Evolutionary conservation across 2,329 filamentous ascomycete genomes (phyloP), one percentile per base, ranked within the genome.

Genomic region (Fusarium sp.): DNA sequence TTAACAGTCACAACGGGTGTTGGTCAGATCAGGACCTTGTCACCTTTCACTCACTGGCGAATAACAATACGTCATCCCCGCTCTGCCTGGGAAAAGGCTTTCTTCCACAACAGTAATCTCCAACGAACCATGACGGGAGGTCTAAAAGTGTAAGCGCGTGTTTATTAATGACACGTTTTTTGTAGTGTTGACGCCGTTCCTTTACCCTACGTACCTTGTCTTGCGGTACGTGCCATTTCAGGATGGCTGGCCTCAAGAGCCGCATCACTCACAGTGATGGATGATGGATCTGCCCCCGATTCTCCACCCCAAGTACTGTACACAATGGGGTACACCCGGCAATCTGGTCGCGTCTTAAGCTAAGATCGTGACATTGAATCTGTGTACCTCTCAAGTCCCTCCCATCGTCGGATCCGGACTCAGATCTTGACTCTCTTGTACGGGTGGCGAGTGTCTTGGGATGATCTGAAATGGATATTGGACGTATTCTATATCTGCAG

Each of bases 341-440:
- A 71, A 66, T 65, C 71, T 72, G 72, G 71, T 60, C 64, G 56
- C 64, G 64, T 57, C 58, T 67, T 56, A 63, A 74, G 72, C 72
- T 74, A 74, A 74, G 71, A 73, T 74, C 71, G 72, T 74, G 71
- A 74, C 72, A 56, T 74, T 66, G 35, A 63, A 50, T 45, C 58
- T 43, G 71, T 72, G 72, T 74, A 74, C 72, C 72, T 74, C 44
- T 50, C 23, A 73, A 73, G 71, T 74, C 72, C 62, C 71, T 73
- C 56, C 48, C 54, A 23, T 66, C 53, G 44, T 64, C 60, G 66
- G 65, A 53, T 61, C 65, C 63, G 65, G 52, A 30, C 37, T 51
- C 65, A 61, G 63, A 33, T 44, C 40, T 55, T 46, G 54, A 11
- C 19, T 53, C 41, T 55, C 39, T 62, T 47, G 39, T 65, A 50